A percentile compares a stretch with the other conserved stretches of the same genome.
phyloP scores from a whole-genome alignment of 139 green algal species.

The Pseudopediastrum boryanum region DNA sequence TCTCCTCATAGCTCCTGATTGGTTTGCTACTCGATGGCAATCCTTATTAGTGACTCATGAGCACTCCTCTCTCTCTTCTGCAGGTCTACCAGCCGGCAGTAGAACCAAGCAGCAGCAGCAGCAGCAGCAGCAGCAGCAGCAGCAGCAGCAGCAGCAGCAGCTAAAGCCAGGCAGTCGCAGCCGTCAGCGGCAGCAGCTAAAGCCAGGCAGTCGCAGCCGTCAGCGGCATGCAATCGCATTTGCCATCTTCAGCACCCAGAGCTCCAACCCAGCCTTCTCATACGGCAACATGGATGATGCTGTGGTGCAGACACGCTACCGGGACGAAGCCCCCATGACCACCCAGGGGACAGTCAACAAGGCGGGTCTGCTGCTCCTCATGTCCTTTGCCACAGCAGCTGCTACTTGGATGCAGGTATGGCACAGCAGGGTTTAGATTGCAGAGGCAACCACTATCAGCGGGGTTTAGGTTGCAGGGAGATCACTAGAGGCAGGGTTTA shows the following conservation, averaged over 20 bases:
- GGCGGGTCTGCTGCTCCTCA: conserved; percentile 46
- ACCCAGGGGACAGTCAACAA: conserved; percentile 56
- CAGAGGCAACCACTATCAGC: no score
- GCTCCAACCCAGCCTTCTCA: conserved; percentile 9
- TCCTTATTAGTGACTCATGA: no score
- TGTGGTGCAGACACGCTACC: conserved; percentile 7
- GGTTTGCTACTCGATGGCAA: no score
- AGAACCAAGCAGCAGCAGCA: no score
- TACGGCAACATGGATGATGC: conserved; percentile 43
- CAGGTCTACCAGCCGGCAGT: no score
- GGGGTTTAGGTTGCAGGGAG: no score
- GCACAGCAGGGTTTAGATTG: no score
- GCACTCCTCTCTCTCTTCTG: no score
- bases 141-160: not conserved
- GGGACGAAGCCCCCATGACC: conserved; percentile 39
- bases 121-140: no score
- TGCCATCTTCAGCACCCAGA: not conserved
- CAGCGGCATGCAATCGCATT: not conserved
- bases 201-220: no score
- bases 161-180: not conserved
- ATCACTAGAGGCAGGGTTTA: no score
- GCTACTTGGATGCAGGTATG: conserved; percentile 58
- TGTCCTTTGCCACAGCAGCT: conserved; percentile 28
- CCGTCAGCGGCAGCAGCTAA: not conserved
- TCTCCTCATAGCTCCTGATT: no score